A percentile compares a stretch with the other conserved stretches of the same genome.
phyloP scores from a whole-genome alignment of 176 grass and related monocot species.

The Oryza punctata region DNA sequence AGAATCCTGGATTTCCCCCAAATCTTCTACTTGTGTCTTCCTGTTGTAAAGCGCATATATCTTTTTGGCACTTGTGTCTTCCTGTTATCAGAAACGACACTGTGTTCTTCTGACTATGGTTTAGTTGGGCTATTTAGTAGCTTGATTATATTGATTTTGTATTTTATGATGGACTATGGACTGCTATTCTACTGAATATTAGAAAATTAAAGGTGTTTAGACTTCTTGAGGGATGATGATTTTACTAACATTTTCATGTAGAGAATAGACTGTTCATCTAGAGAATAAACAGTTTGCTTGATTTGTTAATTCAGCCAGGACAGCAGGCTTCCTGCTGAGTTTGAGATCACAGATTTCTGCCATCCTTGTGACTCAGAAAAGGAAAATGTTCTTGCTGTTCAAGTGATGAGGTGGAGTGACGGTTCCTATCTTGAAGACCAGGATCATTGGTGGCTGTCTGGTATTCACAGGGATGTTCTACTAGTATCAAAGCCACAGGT shows the following conservation, averaged over 20 bases:
- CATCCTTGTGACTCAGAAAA: conserved; percentile 70
- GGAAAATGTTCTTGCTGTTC: conserved; percentile 89
- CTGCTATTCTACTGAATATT: not conserved
- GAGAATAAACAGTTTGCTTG: conserved; percentile 7
- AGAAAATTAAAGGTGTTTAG: not conserved
- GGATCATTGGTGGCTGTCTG: conserved; percentile 96
- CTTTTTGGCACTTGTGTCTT: too few relatives aligned
- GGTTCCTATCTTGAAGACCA: conserved; percentile 99
- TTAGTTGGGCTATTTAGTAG: not conserved
- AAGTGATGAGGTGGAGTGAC: conserved; percentile 98
- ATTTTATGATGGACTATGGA: conserved; percentile 12
- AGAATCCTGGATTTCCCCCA: not conserved
- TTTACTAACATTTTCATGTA: not conserved
- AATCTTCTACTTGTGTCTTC: conserved; percentile 24
- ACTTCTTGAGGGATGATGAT: not conserved
- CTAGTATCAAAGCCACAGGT: conserved; percentile 95
- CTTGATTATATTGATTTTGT: not conserved
- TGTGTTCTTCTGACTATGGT: not conserved
- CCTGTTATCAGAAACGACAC: not conserved
- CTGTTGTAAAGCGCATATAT: not conserved
- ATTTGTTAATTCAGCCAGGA: conserved; percentile 78
- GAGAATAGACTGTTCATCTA: not conserved
- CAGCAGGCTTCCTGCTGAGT: conserved; percentile 92
- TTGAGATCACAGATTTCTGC: conserved; percentile 90
- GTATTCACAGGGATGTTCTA: conserved; percentile 94